Base-by-base conservation (phyloP, 2,329 filamentous ascomycete species). In the Exophiala sideris region DNA sequence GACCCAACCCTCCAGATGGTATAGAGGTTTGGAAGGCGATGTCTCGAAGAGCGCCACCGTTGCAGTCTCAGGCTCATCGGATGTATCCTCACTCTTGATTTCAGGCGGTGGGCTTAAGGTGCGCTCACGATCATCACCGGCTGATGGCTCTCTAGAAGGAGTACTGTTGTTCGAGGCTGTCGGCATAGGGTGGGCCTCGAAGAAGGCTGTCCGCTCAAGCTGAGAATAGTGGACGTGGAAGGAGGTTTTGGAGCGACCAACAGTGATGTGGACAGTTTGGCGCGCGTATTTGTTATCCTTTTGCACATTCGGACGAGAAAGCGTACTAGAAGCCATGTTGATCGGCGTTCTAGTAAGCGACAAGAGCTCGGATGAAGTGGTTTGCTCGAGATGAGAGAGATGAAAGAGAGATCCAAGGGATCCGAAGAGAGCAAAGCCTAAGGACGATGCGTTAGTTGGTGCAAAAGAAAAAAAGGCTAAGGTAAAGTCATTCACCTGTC, bases 161-260 rank as follows among this genome's bases (percentile, higher is more conserved):
- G 29, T 35, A 34, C 18, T 3, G 21, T 32, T n/a, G 34, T 8
- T 34, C 14, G 24, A 29, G 21, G 12, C 44, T 20, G 18, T n/a
- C 5, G 52, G 51, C 11, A n/a, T 21, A 6, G 59, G 58, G 35
- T 62, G 57, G n/a, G 53, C 34, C 3, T 52, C 46, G 45, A 63
- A 64, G 39, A 64, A 64, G 2, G 48, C 42, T 1, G 61, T 64
- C 18, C 35, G 36, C 11, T 54, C 16, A 3, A 64, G 52, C 11
- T 40, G 33, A 1, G 41, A 44, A 8, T 36, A 38, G 46, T 64
- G 58, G 16, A 64, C 52, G 20, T 58, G 47, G 46, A 64, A 63
- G 2, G 45, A 14, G 8, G 41, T 44, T 45, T 51, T 42, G 11
- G 42, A 18, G 1, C 29, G 40, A 2, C 59, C 62, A 12, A 64